These are phyloP conservation scores for Paramecium octaurelia DNA, from an alignment of 73 alveolate species.

Conservation along the genomic window DNA sequence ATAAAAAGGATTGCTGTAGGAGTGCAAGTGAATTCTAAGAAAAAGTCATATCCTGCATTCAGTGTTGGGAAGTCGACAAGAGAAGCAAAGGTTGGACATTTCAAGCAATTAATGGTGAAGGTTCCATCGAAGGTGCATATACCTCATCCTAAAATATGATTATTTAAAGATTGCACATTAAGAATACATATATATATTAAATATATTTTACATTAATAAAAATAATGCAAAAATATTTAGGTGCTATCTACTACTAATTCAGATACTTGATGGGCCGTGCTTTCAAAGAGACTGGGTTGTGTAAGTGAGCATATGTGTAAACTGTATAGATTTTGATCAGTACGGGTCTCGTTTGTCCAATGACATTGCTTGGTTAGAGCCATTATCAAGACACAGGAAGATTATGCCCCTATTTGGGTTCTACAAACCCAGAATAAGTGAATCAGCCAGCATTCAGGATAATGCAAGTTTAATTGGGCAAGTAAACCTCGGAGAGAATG, in stretches of 20 bases:
- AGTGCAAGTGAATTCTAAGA: slow-evolving; percentile 69
- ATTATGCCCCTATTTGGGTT: slow-evolving; percentile 69
- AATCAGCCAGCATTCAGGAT: slow-evolving; percentile 70
- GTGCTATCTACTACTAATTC: not conserved
- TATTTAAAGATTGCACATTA: not conserved
- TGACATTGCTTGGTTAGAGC: slow-evolving; percentile 72
- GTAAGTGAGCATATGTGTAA: not conserved
- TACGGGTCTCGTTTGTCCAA: slow-evolving; percentile 50
- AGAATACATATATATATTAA: not conserved
- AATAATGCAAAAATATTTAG: not conserved
- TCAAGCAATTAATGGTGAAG: slow-evolving; percentile 73
- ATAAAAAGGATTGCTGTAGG: slow-evolving; percentile 67
- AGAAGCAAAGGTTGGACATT: slow-evolving; percentile 70
- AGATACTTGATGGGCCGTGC: slow-evolving; percentile 33
- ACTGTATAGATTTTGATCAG: slow-evolving; percentile 37
- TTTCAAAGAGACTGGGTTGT: slow-evolving; percentile 45
- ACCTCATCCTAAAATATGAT: slow-evolving; percentile 70
- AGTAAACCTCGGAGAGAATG: slow-evolving; percentile 67
- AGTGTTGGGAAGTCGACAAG: slow-evolving; percentile 76
- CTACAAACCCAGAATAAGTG: slow-evolving; percentile 55
- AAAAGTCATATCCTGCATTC: slow-evolving; percentile 63
- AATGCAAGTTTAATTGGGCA: slow-evolving; percentile 79
- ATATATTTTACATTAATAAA: not conserved
- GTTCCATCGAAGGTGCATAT: slow-evolving; percentile 66
- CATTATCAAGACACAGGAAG: slow-evolving; percentile 71